Conservation (phyloP, 768 basidiomycete genomes). For the Lenzites betulinus region DNA sequence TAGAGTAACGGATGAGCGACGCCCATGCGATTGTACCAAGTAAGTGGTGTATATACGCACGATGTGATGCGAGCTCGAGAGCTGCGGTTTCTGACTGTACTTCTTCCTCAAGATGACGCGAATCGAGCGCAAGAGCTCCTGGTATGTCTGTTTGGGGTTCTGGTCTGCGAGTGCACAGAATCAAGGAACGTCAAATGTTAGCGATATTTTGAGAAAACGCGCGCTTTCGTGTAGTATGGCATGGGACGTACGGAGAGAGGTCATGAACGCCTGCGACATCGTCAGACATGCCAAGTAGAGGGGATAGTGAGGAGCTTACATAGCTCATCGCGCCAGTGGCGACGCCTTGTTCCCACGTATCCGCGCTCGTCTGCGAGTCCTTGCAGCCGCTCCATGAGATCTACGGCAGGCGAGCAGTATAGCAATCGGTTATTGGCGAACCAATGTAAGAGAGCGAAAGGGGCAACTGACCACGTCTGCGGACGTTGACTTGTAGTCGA, state of each 20-base stretch:
- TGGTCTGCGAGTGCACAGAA: conserved; percentile 26
- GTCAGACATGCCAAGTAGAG: background rate
- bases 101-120: conserved; percentile 58
- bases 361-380: conserved; percentile 82
- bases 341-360: conserved; percentile 63
- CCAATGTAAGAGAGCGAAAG: background rate
- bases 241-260: conserved; percentile 47
- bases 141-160: conserved; percentile 61
- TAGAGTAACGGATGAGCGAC: background rate
- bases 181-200: no score
- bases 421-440: no score
- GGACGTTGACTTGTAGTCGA: conserved; percentile 56
- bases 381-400: conserved; percentile 88
- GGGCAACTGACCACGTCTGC: conserved; percentile 76
- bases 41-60: conserved; percentile 35
- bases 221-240: background rate
- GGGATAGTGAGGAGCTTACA: conserved; percentile 42
- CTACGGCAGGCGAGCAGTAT: no score
- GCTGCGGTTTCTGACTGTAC: conserved; percentile 71
- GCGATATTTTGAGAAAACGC: no score
- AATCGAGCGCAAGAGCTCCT: conserved; percentile 55
- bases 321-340: conserved; percentile 82
- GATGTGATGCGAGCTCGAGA: conserved; percentile 73
- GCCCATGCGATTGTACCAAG: no score
- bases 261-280: conserved; percentile 54